These are phyloP conservation scores for Moricandia moricandioides DNA, from an alignment of 345 rosid genomes.

Conservation along the genomic window DNA sequence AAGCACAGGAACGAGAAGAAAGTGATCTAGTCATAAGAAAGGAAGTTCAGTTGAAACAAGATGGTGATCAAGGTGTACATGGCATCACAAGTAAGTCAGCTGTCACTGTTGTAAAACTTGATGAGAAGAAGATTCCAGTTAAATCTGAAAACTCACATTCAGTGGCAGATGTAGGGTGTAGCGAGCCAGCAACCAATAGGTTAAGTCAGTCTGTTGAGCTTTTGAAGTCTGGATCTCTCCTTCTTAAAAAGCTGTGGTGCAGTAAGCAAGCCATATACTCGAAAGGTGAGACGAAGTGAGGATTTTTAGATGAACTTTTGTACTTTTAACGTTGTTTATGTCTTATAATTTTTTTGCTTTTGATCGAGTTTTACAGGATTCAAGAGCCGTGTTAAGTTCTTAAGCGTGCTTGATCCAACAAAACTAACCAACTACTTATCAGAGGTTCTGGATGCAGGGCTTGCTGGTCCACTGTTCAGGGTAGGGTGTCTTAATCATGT, in stretches of 20 bases:
- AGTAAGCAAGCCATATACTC: conserved; percentile 69
- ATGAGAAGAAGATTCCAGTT: conserved; percentile 50
- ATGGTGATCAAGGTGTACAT: conserved; percentile 26
- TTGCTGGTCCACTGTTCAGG: conserved; percentile 86
- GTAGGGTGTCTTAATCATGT: conserved; percentile 54
- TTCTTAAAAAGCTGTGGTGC: conserved; percentile 68
- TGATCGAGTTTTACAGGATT: conserved; percentile 54
- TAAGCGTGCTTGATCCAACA: conserved; percentile 63
- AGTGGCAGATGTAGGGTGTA: conserved; percentile 33
- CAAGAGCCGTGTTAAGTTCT: conserved; percentile 69
- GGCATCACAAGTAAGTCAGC: conserved; percentile 10
- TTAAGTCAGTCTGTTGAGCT: conserved; percentile 50
- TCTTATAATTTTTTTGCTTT: conserved; percentile 4
- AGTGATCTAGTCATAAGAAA: conserved; percentile 34
- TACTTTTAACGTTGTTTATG: conserved; percentile 7
- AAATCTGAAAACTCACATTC: conserved; percentile 38
- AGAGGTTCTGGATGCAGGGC: conserved; percentile 81
- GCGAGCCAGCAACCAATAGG: conserved; percentile 29
- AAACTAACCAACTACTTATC: conserved; percentile 61
- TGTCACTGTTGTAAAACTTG: not conserved
- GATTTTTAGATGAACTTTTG: conserved; percentile 3
- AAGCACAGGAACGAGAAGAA: conserved; percentile 37
- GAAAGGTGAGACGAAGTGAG: conserved; percentile 48
- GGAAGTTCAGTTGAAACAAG: conserved; percentile 37
- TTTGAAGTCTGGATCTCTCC: conserved; percentile 57